phyloP scores from a whole-genome alignment of 2,329 filamentous ascomycete species.

The Tolypocladium capitatum region DNA sequence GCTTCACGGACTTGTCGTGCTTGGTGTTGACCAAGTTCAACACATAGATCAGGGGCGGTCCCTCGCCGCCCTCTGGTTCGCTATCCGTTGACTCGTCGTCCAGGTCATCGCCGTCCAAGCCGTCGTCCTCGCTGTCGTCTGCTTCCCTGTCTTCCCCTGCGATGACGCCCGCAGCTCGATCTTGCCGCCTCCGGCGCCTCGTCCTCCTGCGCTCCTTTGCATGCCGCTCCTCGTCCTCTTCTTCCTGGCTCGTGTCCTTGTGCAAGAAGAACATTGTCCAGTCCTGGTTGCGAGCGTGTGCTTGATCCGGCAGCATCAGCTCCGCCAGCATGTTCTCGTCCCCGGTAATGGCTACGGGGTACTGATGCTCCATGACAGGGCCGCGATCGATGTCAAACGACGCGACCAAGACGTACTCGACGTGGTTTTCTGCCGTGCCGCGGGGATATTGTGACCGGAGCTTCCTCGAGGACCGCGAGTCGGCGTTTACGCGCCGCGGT shows the following conservation, averaged over 20 bases:
- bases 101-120: constrained; percentile 37
- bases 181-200: constrained; percentile 37
- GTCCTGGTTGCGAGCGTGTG: constrained; percentile 86
- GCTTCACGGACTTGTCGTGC: constrained; percentile 82
- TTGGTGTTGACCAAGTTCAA: constrained; percentile 97
- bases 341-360: constrained; percentile 84
- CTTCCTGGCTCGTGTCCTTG: constrained; percentile 77
- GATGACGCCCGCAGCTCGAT: constrained; percentile 34
- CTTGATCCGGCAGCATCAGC: constrained; percentile 95
- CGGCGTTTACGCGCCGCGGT: constrained; percentile 35
- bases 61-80: constrained; percentile 61
- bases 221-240: constrained; percentile 60
- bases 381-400: constrained; percentile 95
- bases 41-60: constrained; percentile 89
- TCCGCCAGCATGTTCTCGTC: constrained; percentile 98
- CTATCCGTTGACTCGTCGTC: constrained; percentile 42
- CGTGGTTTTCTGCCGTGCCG: constrained; percentile 74
- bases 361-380: constrained; percentile 97
- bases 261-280: constrained; percentile 99
- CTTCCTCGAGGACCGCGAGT: constrained; percentile 38
- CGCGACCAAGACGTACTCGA: constrained; percentile 95
- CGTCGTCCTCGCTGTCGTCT: constrained; percentile 31
- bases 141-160: constrained; percentile 28
- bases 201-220: constrained; percentile 40
- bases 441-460: constrained; percentile 64